phyloP scores from a whole-genome alignment of 148 eudicot genomes.

The Euryodendron excelsum region DNA sequence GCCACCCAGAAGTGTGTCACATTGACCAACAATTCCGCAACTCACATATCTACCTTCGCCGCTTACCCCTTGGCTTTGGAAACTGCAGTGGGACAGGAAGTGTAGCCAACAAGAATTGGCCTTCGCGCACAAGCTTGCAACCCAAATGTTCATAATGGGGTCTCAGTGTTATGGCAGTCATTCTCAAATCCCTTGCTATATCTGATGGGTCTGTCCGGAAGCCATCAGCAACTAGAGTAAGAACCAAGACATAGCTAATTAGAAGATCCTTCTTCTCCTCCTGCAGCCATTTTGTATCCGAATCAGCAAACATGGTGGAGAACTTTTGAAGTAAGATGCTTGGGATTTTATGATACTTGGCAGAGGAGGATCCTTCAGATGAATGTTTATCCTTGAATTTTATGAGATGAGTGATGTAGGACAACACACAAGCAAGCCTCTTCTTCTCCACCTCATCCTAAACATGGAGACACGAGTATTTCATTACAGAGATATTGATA shows the following conservation, averaged over 20 bases:
- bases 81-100: conserved; percentile 76
- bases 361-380: conserved; percentile 41
- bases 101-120: conserved; percentile 34
- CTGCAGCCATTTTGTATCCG: conserved; percentile 43
- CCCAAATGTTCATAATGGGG: conserved; percentile 57
- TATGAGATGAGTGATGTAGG: conserved; percentile 72
- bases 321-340: conserved; percentile 63
- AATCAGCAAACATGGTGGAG: conserved; percentile 48
- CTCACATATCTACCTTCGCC: conserved; percentile 36
- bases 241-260: conserved; percentile 69
- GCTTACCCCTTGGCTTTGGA: conserved; percentile 34
- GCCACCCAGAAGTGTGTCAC: neutral
- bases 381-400: conserved; percentile 68
- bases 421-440: conserved; percentile 60
- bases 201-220: conserved; percentile 60
- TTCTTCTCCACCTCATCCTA: conserved; percentile 62
- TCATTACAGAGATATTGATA: neutral
- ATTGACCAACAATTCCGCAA: neutral
- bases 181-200: conserved; percentile 75
- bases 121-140: conserved; percentile 53
- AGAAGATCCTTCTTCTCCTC: conserved; percentile 64
- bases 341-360: conserved; percentile 61
- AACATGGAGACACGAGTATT: neutral
- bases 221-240: conserved; percentile 64
- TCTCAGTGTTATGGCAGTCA: conserved; percentile 37